Percentiles rank a stretch among this genome's conserved stretches.
Conservation (phyloP, 2,329 filamentous ascomycete genomes). For the Alternaria panax region DNA sequence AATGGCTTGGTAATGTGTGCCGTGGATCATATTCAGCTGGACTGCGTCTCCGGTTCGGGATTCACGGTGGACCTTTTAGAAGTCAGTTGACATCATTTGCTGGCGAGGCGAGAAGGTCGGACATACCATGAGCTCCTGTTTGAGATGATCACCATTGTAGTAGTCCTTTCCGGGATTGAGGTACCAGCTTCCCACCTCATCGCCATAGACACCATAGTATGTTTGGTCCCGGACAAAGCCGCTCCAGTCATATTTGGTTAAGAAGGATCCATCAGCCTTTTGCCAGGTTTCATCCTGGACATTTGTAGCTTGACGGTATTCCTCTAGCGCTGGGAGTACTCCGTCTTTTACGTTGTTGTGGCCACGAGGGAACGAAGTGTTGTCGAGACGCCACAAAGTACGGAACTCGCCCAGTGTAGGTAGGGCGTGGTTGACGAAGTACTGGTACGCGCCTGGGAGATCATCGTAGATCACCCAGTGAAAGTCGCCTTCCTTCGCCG, state of each 20-base stretch:
- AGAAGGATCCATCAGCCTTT: slow-evolving; percentile 56
- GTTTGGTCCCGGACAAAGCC: slow-evolving; percentile 51
- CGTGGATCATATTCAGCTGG: slow-evolving; percentile 64
- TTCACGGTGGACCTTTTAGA: slow-evolving; percentile 56
- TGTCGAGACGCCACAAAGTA: slow-evolving; percentile 60
- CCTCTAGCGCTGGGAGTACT: slow-evolving; percentile 53
- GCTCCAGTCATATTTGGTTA: slow-evolving; percentile 62
- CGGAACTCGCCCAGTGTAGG: slow-evolving; percentile 60
- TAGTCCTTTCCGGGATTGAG: slow-evolving; percentile 60
- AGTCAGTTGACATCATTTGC: neutral
- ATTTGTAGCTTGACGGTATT: slow-evolving; percentile 56
- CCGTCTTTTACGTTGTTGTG: slow-evolving; percentile 57
- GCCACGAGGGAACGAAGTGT: slow-evolving; percentile 57
- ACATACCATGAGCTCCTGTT: slow-evolving; percentile 59
- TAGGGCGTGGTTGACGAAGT: slow-evolving; percentile 61
- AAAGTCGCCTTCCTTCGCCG: slow-evolving; percentile 57
- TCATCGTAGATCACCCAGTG: slow-evolving; percentile 62
- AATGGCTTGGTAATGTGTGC: slow-evolving; percentile 52
- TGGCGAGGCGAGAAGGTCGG: too few species aligned
- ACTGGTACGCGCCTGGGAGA: slow-evolving; percentile 63
- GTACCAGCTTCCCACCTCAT: slow-evolving; percentile 61
- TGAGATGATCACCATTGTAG: slow-evolving; percentile 61
- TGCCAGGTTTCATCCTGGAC: slow-evolving; percentile 64
- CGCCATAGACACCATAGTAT: slow-evolving; percentile 61
- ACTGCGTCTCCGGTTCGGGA: slow-evolving; percentile 60